Evolutionary conservation across 306 rosid species (phyloP), one percentile per base, ranked within the genome.

Genomic region (Rosa lucieae): DNA sequence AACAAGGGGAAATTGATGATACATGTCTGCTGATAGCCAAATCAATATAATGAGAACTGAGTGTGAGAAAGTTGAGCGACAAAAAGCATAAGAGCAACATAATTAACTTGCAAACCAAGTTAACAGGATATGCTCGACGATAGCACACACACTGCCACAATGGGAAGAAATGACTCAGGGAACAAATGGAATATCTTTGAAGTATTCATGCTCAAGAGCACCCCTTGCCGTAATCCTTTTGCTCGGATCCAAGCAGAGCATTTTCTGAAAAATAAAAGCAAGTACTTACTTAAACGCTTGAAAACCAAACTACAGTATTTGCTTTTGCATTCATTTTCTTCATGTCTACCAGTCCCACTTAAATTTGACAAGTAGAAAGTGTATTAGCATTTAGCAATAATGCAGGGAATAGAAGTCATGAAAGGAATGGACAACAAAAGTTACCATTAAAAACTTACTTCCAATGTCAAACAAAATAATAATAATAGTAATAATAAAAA

Each of bases 221-320:
- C 83, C 87, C 92, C 97, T 84, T 77, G 99, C 99, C 0, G 93
- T 94, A 48, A 94, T 90, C 84, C 99, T 89, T 85, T 87, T 94
- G 86, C 81, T 94, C 70, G 99, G 99, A 82, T 94, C 99, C 90
- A 92, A 85, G 90, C 92, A 92, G 42, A 94, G 95, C 99, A 94
- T 94, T 82, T 92, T 89, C 99, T 94, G 96, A 52, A 63, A 43
- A 29, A 58, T 10, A 32, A 44, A 13, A 66, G 52, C 8, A 7
- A 6, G 8, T 5, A 1, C 8, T 43, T 5, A 1, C 8, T 43
- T 5, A 43, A 43, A 5, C 1, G 46, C 9, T 43, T 43, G 46
- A 43, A 43, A 43, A 43, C 46, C 46, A 5, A 43, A 43, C 10
- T 43, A 43, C 1, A 43, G 46, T 43, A 1, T 0, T 43, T 6